Evolutionary conservation across 768 basidiomycete species (phyloP), one percentile per base, ranked within the genome.

Genomic region (Cystobasidium tubakii): DNA sequence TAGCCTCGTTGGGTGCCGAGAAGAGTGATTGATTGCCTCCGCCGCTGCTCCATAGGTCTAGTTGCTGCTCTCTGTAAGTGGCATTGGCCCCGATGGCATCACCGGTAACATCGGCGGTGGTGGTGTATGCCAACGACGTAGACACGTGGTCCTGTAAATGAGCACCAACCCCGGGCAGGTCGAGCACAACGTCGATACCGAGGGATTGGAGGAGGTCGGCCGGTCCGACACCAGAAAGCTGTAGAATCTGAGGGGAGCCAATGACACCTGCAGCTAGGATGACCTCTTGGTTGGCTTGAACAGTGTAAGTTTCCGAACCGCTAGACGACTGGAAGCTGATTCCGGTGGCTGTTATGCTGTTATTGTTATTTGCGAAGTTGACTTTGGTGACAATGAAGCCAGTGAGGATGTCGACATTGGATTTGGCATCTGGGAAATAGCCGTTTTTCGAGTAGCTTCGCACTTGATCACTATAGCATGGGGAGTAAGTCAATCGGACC

Each of bases 1-100:
- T 86, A 2, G 87, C 87, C 39, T 86, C 84, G 82, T 88, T 89
- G 79, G 88, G 82, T 79, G 85, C 86, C 1, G 87, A 87, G 70
- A 77, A 78, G 33, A 79, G 75, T 15, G 73, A 73, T 34, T 55
- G 55, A 23, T 57, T 57, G 10, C 77, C 50, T 54, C 75, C 60
- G 29, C 76, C 77, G 7, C 29, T 66, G 39, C 62, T 62, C 77
- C 76, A 79, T 0, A 75, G 55, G 1, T 67, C 73, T 55, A 73
- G 72, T 60, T 79, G 79, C 25, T 74, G 75, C 31, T 73, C 73
- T 0, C 70, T 74, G 69, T 42, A 77, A 1, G 77, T 76, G 12
- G 36, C 23, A 66, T 79, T 75, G 33, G 23, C 7, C 39, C 73
- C 33, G n/a, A 79, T n/a, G 0, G 31, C 23, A 73, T 78, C 79